phyloP scores from a whole-genome alignment of 495 filamentous ascomycete species.

The Pyronema domesticum region DNA sequence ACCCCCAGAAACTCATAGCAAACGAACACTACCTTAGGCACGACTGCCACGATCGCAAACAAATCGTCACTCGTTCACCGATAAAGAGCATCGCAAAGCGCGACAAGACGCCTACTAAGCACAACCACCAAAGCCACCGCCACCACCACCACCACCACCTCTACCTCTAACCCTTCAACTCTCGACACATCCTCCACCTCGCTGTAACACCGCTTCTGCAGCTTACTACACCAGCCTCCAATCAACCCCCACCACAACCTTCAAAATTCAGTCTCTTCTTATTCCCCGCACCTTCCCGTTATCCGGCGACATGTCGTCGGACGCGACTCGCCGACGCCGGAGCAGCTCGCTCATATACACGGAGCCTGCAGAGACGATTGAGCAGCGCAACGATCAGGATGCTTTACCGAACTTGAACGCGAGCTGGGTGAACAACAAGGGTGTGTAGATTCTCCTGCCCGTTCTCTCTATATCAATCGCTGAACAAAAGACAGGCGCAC shows the following conservation, averaged over 20 bases:
- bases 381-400: constrained; percentile 90
- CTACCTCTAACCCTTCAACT: background rate
- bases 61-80: no score
- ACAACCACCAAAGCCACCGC: background rate
- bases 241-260: background rate
- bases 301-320: constrained; percentile 21
- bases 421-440: constrained; percentile 97
- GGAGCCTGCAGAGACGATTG: constrained; percentile 80
- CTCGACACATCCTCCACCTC: background rate
- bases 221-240: background rate
- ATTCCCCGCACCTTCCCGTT: constrained; percentile 23
- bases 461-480: background rate
- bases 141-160: background rate
- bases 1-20: no score
- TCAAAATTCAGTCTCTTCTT: constrained; percentile 14
- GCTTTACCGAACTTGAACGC: constrained; percentile 90
- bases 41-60: no score
- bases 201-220: background rate
- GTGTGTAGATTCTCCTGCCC: constrained; percentile 33
- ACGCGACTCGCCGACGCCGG: constrained; percentile 54
- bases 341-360: constrained; percentile 94
- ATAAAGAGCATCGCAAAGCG: no score
- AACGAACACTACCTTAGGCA: no score
- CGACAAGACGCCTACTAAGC: no score
- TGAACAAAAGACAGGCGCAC: constrained; percentile 48